A percentile compares a stretch with the other conserved stretches of the same genome.
Conservation (phyloP, 495 filamentous ascomycete species). For the Amphirosellinia nigrospora region DNA sequence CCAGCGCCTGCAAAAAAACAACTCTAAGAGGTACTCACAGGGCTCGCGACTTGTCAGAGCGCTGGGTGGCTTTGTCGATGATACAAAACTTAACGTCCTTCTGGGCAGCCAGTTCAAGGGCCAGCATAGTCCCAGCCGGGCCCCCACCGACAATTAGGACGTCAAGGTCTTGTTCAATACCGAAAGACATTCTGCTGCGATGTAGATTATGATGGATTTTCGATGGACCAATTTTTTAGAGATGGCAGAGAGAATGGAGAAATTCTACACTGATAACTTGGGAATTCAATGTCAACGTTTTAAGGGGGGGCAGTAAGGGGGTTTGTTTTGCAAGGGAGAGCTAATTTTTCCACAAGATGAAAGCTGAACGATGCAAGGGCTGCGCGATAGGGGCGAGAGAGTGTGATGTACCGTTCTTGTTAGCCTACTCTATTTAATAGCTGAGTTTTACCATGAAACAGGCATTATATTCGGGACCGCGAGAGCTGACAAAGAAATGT, state of each 20-base stretch:
- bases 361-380: neutral
- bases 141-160: constrained; percentile 42
- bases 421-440: neutral
- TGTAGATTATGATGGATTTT: neutral
- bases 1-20: neutral
- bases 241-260: neutral
- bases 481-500: neutral
- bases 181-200: neutral
- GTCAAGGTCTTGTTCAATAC: constrained; percentile 23
- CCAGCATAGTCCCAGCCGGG: constrained; percentile 37
- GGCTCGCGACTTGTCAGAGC: constrained; percentile 41
- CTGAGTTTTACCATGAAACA: neutral
- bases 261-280: neutral
- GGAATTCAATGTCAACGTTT: neutral
- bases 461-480: neutral
- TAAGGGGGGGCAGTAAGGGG: too few relatives aligned
- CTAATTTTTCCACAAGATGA: neutral
- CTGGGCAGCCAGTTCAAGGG: constrained; percentile 36
- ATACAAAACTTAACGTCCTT: constrained; percentile 36
- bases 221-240: neutral
- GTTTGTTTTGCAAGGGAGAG: too few relatives aligned
- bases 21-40: constrained; percentile 8
- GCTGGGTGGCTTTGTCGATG: constrained; percentile 33
- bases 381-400: neutral
- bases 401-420: neutral